These are phyloP conservation scores for Tetracladium setigerum DNA, from an alignment of 495 filamentous ascomycete species.

Conservation along the genomic window DNA sequence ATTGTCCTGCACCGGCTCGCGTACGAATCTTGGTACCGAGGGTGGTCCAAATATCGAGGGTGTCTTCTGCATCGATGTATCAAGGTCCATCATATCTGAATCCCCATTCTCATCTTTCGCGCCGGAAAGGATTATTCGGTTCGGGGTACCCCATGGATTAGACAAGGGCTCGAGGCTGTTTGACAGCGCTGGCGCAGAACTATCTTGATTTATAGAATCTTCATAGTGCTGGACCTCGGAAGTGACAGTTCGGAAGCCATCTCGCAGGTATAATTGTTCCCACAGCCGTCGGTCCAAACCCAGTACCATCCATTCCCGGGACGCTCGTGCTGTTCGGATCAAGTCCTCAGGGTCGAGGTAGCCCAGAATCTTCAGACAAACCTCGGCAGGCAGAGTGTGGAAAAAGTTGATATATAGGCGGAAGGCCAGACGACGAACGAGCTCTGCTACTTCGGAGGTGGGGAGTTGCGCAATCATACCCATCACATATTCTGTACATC, in stretches of 20 bases:
- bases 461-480: constrained; percentile 63
- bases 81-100: constrained; percentile 36
- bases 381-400: constrained; percentile 73
- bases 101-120: constrained; percentile 30
- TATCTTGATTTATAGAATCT: constrained; percentile 39
- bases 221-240: constrained; percentile 64
- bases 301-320: constrained; percentile 71
- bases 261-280: constrained; percentile 68
- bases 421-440: constrained; percentile 68
- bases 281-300: constrained; percentile 82
- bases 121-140: constrained; percentile 13
- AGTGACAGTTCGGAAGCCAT: constrained; percentile 75
- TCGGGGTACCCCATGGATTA: constrained; percentile 21
- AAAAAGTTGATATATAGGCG: constrained; percentile 90
- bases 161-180: constrained; percentile 16
- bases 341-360: constrained; percentile 74
- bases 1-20: constrained; percentile 4
- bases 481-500: constrained; percentile 49
- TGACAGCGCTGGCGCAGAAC: constrained; percentile 1
- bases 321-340: constrained; percentile 67
- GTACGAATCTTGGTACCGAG: background rate
- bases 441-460: constrained; percentile 65
- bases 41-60: constrained; percentile 15
- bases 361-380: constrained; percentile 80
- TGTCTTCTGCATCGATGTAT: constrained; percentile 14